Conservation (phyloP, 2,329 filamentous ascomycete species). For the Alternaria incomplexa region DNA sequence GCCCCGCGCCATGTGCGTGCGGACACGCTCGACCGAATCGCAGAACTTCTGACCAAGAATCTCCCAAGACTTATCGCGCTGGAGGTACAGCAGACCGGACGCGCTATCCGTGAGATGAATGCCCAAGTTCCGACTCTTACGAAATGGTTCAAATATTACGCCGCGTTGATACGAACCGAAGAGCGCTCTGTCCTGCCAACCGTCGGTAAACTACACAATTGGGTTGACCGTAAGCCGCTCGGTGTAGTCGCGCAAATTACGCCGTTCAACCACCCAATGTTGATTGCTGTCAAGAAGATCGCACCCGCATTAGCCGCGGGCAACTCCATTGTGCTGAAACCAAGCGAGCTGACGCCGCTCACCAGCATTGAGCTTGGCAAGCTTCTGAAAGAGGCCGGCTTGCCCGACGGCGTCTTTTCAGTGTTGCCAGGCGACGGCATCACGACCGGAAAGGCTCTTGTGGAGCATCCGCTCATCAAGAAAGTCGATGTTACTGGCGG, state of each 20-base stretch:
- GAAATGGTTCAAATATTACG: conserved; percentile 76
- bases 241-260: conserved; percentile 49
- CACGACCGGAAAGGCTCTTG: conserved; percentile 45
- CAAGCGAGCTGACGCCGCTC: conserved; percentile 47
- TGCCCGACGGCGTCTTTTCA: conserved; percentile 47
- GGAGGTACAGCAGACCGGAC: conserved; percentile 72
- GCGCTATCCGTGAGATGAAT: conserved; percentile 71
- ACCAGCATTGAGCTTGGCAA: conserved; percentile 46
- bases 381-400: conserved; percentile 45
- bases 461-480: conserved; percentile 43
- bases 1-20: conserved; percentile 64
- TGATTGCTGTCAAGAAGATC: conserved; percentile 51
- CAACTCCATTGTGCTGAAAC: conserved; percentile 47
- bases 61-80: conserved; percentile 65
- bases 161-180: conserved; percentile 69
- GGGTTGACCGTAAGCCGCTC: conserved; percentile 49
- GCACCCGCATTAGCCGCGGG: conserved; percentile 46
- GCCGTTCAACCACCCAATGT: conserved; percentile 49
- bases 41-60: conserved; percentile 58
- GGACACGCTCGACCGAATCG: conserved; percentile 66
- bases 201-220: conserved; percentile 58
- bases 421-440: conserved; percentile 43
- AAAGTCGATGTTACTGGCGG: conserved; percentile 50
- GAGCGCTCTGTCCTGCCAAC: conserved; percentile 72
- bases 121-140: conserved; percentile 71